Conservation (phyloP, 2,329 filamentous ascomycete species). For the Botryotinia narcissicola region DNA sequence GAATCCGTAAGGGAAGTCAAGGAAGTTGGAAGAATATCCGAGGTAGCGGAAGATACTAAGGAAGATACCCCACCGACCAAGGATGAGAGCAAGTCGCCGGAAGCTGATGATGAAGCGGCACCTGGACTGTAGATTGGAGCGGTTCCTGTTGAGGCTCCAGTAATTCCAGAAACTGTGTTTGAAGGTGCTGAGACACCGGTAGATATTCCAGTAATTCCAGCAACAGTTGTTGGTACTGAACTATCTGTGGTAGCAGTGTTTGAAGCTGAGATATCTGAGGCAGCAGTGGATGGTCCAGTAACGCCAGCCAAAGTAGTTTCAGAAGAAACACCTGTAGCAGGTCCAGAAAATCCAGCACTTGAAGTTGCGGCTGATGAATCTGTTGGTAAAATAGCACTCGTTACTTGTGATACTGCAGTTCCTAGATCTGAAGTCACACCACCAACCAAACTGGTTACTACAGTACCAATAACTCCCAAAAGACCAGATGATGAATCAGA, state of each 20-base stretch:
- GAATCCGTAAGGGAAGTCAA: not conserved
- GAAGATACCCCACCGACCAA: not conserved
- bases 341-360: not conserved
- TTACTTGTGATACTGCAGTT: constrained; percentile 18
- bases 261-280: not conserved
- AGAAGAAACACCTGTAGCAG: constrained; percentile 11
- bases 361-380: not conserved
- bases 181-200: constrained; percentile 5
- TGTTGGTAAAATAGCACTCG: constrained; percentile 11
- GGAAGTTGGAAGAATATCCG: constrained; percentile 18
- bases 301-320: constrained; percentile 2
- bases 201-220: not conserved
- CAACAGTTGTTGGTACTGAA: not conserved
- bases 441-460: constrained; percentile 4
- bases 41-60: constrained; percentile 10
- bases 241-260: not conserved
- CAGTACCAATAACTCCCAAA: constrained; percentile 7
- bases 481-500: constrained; percentile 18
- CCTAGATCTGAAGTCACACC: constrained; percentile 3
- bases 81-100: constrained; percentile 6
- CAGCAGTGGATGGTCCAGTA: not conserved
- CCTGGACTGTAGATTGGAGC: not conserved
- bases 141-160: constrained; percentile 1
- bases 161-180: not conserved
- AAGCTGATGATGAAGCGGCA: constrained; percentile 2